Evolutionary conservation across 306 rosid genomes (phyloP).

Genomic region (Pterocarpus macrocarpus): DNA sequence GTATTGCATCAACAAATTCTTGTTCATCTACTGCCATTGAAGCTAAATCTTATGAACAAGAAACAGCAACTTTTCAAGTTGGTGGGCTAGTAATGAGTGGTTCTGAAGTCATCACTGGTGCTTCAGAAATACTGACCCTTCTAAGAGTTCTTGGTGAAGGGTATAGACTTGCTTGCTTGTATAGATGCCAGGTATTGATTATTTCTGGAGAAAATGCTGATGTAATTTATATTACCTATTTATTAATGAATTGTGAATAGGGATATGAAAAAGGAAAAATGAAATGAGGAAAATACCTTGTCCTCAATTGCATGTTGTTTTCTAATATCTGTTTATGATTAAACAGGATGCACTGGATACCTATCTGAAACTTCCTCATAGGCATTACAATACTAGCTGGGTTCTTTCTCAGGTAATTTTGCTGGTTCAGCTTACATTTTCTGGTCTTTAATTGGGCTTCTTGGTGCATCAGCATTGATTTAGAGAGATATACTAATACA

Average conservation of each 20-base stretch:
- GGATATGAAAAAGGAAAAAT: constrained; percentile 9
- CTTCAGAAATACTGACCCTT: constrained; percentile 82
- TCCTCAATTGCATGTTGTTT: constrained; percentile 39
- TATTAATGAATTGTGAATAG: constrained; percentile 39
- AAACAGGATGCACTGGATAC: constrained; percentile 91
- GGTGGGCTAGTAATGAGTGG: constrained; percentile 64
- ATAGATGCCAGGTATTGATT: constrained; percentile 86
- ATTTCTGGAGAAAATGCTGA: constrained; percentile 16
- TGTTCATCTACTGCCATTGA: constrained; percentile 66
- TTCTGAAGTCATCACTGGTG: constrained; percentile 68
- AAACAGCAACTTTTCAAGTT: constrained; percentile 53
- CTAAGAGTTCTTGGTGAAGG: constrained; percentile 91
- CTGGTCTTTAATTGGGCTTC: constrained; percentile 15
- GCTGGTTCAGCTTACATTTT: constrained; percentile 35
- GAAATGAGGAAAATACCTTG: constrained; percentile 34
- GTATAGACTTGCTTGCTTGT: constrained; percentile 86
- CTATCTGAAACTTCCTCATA: constrained; percentile 83
- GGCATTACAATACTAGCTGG: constrained; percentile 97
- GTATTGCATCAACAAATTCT: constrained; percentile 59
- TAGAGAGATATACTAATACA: constrained; percentile 20
- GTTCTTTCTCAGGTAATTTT: constrained; percentile 93
- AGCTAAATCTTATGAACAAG: constrained; percentile 70
- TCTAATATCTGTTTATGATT: constrained; percentile 43
- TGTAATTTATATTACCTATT: constrained; percentile 25
- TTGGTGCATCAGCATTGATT: constrained; percentile 15